Evolutionary conservation across 31 red algal genomes (phyloP).

Genomic region (Asparagopsis taxiformis): DNA sequence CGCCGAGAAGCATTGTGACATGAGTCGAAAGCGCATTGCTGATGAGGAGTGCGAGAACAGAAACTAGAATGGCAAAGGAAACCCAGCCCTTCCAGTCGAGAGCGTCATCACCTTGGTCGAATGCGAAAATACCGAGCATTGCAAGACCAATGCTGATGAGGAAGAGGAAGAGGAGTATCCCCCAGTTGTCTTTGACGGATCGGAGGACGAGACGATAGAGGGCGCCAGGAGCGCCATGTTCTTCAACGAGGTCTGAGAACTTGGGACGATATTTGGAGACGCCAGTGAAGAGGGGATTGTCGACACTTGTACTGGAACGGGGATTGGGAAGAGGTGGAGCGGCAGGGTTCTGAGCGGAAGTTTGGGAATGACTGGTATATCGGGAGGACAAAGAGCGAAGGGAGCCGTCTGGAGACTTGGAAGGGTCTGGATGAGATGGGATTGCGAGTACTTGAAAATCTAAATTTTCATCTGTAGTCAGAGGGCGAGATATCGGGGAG

Average conservation of each 20-base stretch:
- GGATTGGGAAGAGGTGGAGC: slow-evolving; percentile 50
- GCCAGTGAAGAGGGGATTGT: slow-evolving; percentile 42
- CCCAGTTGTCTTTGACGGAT: slow-evolving; percentile 73
- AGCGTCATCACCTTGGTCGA: slow-evolving; percentile 31
- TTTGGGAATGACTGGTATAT: neutral
- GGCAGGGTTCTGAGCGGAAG: slow-evolving; percentile 1
- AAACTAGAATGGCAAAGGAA: slow-evolving; percentile 63
- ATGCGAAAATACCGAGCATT: slow-evolving; percentile 81
- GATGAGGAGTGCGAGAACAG: slow-evolving; percentile 71
- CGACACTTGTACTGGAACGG: slow-evolving; percentile 47
- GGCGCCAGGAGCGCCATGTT: slow-evolving; percentile 23
- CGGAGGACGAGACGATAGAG: slow-evolving; percentile 20
- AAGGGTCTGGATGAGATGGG: slow-evolving; percentile 48
- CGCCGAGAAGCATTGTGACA: slow-evolving; percentile 70
- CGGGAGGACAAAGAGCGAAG: neutral
- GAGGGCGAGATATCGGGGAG: slow-evolving; percentile 19
- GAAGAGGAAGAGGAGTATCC: slow-evolving; percentile 58
- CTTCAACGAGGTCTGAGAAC: slow-evolving; percentile 35
- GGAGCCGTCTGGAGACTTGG: neutral
- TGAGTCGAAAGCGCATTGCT: slow-evolving; percentile 73
- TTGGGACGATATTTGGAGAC: slow-evolving; percentile 40
- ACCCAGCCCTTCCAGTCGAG: slow-evolving; percentile 79
- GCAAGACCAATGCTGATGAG: slow-evolving; percentile 67
- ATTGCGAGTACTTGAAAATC: slow-evolving; percentile 62
- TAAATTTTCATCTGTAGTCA: slow-evolving; percentile 39